Conservation (phyloP, 352 stramenopile species). For the Phytophthora macrochlamydospora region DNA sequence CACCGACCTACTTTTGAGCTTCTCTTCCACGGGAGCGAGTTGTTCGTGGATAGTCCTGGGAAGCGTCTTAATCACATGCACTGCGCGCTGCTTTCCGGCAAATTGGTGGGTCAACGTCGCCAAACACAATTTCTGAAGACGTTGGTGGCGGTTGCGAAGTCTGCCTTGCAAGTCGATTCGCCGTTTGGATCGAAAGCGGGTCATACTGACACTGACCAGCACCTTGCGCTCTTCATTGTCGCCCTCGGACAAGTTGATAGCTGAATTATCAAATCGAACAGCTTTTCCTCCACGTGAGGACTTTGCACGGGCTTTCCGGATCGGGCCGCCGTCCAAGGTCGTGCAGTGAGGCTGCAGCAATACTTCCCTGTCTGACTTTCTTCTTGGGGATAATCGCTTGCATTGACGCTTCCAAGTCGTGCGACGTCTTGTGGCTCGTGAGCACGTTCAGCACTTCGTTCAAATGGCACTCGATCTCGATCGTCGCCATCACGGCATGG, state of each 20-base stretch:
- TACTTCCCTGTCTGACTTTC: conserved; percentile 38
- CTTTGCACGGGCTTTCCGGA: conserved; percentile 17
- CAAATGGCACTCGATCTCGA: conserved; percentile 60
- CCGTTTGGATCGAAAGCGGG: conserved; percentile 40
- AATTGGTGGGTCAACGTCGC: conserved; percentile 48
- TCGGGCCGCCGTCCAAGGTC: conserved; percentile 26
- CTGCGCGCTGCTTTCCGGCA: conserved; percentile 39
- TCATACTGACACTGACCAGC: conserved; percentile 48
- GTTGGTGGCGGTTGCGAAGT: conserved; percentile 30
- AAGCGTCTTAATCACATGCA: conserved; percentile 70
- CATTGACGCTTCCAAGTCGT: conserved; percentile 56
- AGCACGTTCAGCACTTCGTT: conserved; percentile 73
- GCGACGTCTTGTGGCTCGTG: conserved; percentile 46
- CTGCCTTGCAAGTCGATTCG: conserved; percentile 37
- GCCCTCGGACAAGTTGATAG: conserved; percentile 15
- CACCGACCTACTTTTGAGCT: conserved; percentile 41
- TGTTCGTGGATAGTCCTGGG: conserved; percentile 55
- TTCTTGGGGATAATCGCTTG: conserved; percentile 41
- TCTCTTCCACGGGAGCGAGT: conserved; percentile 51
- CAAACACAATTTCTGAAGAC: conserved; percentile 45
- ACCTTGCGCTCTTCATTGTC: conserved; percentile 33
- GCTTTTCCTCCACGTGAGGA: conserved; percentile 16
- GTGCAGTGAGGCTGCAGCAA: conserved; percentile 34
- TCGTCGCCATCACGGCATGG: conserved; percentile 52
- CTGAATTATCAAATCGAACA: conserved; percentile 26